Conservation (phyloP, 306 rosid species). For the Bauhinia variegata region DNA sequence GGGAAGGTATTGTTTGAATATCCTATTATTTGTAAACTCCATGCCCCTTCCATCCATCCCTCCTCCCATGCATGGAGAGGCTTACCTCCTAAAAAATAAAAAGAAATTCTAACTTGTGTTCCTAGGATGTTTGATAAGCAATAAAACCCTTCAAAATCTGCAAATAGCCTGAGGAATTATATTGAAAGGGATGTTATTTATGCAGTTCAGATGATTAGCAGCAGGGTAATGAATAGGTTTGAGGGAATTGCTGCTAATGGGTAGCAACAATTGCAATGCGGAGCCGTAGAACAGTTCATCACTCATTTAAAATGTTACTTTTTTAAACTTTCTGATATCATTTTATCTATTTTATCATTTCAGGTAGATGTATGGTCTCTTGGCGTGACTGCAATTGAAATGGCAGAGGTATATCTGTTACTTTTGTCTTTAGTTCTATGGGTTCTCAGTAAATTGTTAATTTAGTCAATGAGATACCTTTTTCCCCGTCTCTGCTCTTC, state of each 20-base stretch:
- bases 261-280: not conserved
- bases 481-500: not conserved
- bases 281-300: constrained; percentile 1
- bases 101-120: not conserved
- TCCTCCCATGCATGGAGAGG: not conserved
- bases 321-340: constrained; percentile 19
- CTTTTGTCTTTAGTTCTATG: constrained; percentile 18
- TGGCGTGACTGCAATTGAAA: constrained; percentile 99
- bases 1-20: constrained; percentile 68
- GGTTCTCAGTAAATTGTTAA: constrained; percentile 2
- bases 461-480: constrained; percentile 11
- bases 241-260: constrained; percentile 2
- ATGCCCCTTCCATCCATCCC: too few species aligned
- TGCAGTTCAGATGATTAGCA: constrained; percentile 12
- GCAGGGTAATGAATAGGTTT: constrained; percentile 14
- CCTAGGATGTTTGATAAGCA: not conserved
- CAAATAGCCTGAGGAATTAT: constrained; percentile 10
- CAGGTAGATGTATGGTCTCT: constrained; percentile 99
- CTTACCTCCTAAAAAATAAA: not conserved
- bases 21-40: constrained; percentile 21
- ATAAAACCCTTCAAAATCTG: not conserved
- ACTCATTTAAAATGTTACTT: not conserved
- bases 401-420: constrained; percentile 85
- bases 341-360: constrained; percentile 34
- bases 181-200: constrained; percentile 4